Percentiles rank a stretch among this genome's conserved stretches.
phyloP scores from a whole-genome alignment of 805 yeast species.

The Cyberlindnera subsufficiens region DNA sequence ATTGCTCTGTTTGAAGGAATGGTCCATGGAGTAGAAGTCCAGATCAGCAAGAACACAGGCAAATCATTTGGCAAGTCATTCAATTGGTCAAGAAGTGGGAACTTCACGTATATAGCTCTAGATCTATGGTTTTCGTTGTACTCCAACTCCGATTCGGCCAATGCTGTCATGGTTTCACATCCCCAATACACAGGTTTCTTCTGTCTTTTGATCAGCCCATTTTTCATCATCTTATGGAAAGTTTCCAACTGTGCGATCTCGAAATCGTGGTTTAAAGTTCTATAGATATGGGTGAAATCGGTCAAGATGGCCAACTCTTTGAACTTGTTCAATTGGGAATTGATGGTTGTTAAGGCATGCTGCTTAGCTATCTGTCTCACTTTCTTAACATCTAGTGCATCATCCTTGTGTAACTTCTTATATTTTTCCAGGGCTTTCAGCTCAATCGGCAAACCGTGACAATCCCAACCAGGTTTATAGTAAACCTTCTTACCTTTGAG shows the following conservation, averaged over 20 bases:
- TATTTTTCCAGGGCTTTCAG: constrained; percentile 63
- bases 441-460: constrained; percentile 97
- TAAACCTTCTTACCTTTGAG: constrained; percentile 55
- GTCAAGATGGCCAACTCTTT: constrained; percentile 74
- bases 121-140: constrained; percentile 70
- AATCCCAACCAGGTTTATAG: constrained; percentile 96
- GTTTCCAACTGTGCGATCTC: constrained; percentile 72
- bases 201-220: constrained; percentile 72
- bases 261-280: constrained; percentile 64
- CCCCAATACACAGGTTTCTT: constrained; percentile 98
- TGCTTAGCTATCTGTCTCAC: constrained; percentile 59
- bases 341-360: constrained; percentile 66
- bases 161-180: constrained; percentile 85
- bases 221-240: constrained; percentile 58
- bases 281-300: constrained; percentile 69
- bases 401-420: constrained; percentile 27
- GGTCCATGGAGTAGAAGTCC: constrained; percentile 99
- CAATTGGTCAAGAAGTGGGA: constrained; percentile 41
- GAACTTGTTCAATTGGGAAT: constrained; percentile 59
- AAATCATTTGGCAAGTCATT: constrained; percentile 5
- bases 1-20: constrained; percentile 82
- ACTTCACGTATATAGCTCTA: constrained; percentile 61
- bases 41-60: constrained; percentile 45
- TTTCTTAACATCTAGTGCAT: constrained; percentile 40
- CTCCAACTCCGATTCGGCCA: constrained; percentile 95